Evolutionary conservation across 495 filamentous ascomycete genomes (phyloP), one percentile per base, ranked within the genome.

Genomic region (Neurospora sp.): DNA sequence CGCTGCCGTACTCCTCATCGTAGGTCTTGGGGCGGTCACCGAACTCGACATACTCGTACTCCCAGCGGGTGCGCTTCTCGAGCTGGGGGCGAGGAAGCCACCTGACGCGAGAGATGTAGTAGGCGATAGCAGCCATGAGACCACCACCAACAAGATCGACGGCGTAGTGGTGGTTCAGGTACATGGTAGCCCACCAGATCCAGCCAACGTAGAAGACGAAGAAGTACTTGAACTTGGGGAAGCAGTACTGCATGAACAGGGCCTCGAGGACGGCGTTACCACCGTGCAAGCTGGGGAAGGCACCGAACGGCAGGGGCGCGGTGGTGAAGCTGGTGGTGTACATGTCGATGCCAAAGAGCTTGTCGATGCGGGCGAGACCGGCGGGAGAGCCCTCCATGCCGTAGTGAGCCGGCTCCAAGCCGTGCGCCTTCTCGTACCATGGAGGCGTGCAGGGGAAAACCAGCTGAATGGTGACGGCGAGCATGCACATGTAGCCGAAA

Each of bases 101-200:
- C 38, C 90, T 89, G 69, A 88, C 87, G 77, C 93, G 90, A 46
- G 92, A 89, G 69, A 95, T 87, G 82, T 92, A 95, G 85, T 93
- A 98, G 27, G 89, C 84, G 42, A 91, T 82, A n/a, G 88, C 90
- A 71, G 94, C 92, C 70, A 97, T 82, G 69, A 96, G 82, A 81
- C 91, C 92, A 75, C 94, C 94, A 72, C 90, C 93, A 69, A 97
- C 91, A 66, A 98, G 84, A 82, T 98, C 94, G 66, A 98, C 92
- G 69, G 94, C 94, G 78, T 98, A 98, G 82, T 98, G 94, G 82
- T 98, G 94, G 59, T 93, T 94, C 71, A 98, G 88, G 78, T 98
- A 97, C 92, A 98, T 96, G 70, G 94, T 98, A n/a, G 94, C 91
- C 94, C 94, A 98, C 92, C 93, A 97, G 78, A 98, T 90, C 94